A percentile compares a stretch with the other conserved stretches of the same genome.
Conservation (phyloP, 2,329 filamentous ascomycete species). For the Neophaeococcomyces mojaviensis region DNA sequence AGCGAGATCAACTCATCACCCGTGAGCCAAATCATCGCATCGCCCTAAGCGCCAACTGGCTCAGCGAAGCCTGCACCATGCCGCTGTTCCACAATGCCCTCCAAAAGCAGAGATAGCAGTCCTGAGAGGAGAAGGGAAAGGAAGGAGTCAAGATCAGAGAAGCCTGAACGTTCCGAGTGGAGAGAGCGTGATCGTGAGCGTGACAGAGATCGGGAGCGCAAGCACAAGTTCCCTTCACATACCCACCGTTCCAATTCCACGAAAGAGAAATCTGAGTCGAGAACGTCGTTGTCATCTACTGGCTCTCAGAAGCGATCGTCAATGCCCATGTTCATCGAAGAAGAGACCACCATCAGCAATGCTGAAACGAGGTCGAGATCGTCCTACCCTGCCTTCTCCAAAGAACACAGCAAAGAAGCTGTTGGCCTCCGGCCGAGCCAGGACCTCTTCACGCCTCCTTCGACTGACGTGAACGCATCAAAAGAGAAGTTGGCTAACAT, state of each 20-base stretch:
- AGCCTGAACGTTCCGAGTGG: neutral
- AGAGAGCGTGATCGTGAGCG: slow-evolving; percentile 1
- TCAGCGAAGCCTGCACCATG: slow-evolving; percentile 17
- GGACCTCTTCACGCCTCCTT: slow-evolving; percentile 58
- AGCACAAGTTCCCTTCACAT: slow-evolving; percentile 11
- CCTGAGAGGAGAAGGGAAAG: slow-evolving; percentile 19
- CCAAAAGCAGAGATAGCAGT: slow-evolving; percentile 21
- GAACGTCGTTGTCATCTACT: slow-evolving; percentile 23
- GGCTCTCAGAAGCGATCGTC: slow-evolving; percentile 24
- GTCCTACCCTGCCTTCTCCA: slow-evolving; percentile 78
- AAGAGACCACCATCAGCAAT: slow-evolving; percentile 11
- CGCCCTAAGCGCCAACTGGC: slow-evolving; percentile 16
- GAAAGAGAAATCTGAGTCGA: slow-evolving; percentile 19
- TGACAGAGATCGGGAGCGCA: slow-evolving; percentile 6
- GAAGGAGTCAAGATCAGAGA: slow-evolving; percentile 16
- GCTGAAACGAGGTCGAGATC: slow-evolving; percentile 43
- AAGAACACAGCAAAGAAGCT: slow-evolving; percentile 83
- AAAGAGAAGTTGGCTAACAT: slow-evolving; percentile 31
- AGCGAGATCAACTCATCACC: neutral
- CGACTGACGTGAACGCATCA: slow-evolving; percentile 58
- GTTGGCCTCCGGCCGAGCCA: slow-evolving; percentile 49
- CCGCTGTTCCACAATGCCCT: slow-evolving; percentile 19
- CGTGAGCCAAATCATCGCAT: slow-evolving; percentile 13
- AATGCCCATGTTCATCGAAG: slow-evolving; percentile 21
- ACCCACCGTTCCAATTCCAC: slow-evolving; percentile 18